phyloP scores from a whole-genome alignment of 2,329 filamentous ascomycete genomes.

The Colletotrichum liaoningense region DNA sequence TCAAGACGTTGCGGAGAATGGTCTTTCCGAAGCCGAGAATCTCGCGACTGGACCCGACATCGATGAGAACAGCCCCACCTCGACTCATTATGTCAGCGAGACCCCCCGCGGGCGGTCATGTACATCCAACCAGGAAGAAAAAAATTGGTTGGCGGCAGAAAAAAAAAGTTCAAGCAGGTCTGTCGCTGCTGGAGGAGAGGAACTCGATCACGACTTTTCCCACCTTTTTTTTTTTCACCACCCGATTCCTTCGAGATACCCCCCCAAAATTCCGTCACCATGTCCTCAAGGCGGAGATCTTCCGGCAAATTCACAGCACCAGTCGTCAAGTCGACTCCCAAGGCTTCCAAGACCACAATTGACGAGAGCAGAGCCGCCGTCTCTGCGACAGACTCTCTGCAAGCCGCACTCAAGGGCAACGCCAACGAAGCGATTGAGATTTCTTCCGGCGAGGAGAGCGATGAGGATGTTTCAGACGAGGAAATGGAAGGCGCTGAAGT shows the following conservation, averaged over 20 bases:
- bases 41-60: too few relatives aligned
- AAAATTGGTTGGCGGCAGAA: constrained; percentile 36
- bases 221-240: background rate
- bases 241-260: constrained; percentile 6
- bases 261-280: constrained; percentile 42
- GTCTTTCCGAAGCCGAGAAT: background rate
- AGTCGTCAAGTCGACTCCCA: constrained; percentile 64
- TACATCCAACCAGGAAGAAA: constrained; percentile 13
- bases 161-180: constrained; percentile 35
- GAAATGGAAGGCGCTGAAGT: constrained; percentile 43
- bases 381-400: constrained; percentile 53
- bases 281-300: constrained; percentile 73
- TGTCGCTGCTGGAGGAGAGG: constrained; percentile 20
- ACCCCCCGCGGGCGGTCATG: constrained; percentile 30
- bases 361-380: constrained; percentile 70
- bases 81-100: constrained; percentile 17
- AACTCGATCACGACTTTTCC: constrained; percentile 17
- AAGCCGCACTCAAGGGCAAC: constrained; percentile 45
- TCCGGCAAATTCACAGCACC: constrained; percentile 68
- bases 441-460: constrained; percentile 65
- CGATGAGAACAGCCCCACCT: background rate
- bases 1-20: background rate
- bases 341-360: constrained; percentile 61
- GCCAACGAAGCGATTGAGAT: constrained; percentile 63
- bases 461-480: constrained; percentile 60